Evolutionary conservation across 139 green algal genomes (phyloP), one percentile per base, ranked within the genome.

Genomic region (Microglena sp.): DNA sequence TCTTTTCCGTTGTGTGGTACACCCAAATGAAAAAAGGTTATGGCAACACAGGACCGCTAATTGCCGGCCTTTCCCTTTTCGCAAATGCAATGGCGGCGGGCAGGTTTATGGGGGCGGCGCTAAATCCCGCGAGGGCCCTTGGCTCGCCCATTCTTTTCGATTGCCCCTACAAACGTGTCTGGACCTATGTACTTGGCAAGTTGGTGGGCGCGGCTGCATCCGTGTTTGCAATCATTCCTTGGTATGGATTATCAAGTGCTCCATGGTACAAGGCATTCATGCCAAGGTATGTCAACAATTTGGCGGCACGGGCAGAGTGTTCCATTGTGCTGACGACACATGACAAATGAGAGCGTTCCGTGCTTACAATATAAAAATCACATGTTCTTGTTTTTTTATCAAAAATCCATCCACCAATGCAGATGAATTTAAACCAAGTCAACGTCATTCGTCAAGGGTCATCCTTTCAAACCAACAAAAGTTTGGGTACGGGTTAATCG

Each of bases 1-100:
- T 63, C 7, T 63, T 36, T 40, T 36, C 56, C 21, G 28, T 63
- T 8, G 56, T 63, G 5, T 63, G 56, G 56, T 63, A 63, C 56
- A 63, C 56, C 11, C 56, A 45, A 21, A 44, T 18, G 28, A 63
- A 63, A 36, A 36, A 36, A n/a, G 59, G 59, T 5, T 66, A 66
- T 24, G 59, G 59, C 31, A 53, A 66, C 32, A 66, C 33, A 4
- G 59, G 59, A 8, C 59, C 59, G 34, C 26, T 66, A 33, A 66
- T 66, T 24, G 33, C 54, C 32, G 31, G 32, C 8, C n/a, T 66
- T 33, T 66, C 59, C 7, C n/a, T 54, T 5, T 29, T 46, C 15
- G 59, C 59, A 24, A 24, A 11, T 22, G 34, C 33, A 6, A 34
- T n/a, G 4, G 59, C 59, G 5, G 31, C 33, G 32, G 33, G 18